Percentiles rank a stretch among this genome's conserved stretches.
Evolutionary conservation across 2,329 filamentous ascomycete species (phyloP).

Genomic region (Verticillium zaregamsianum): DNA sequence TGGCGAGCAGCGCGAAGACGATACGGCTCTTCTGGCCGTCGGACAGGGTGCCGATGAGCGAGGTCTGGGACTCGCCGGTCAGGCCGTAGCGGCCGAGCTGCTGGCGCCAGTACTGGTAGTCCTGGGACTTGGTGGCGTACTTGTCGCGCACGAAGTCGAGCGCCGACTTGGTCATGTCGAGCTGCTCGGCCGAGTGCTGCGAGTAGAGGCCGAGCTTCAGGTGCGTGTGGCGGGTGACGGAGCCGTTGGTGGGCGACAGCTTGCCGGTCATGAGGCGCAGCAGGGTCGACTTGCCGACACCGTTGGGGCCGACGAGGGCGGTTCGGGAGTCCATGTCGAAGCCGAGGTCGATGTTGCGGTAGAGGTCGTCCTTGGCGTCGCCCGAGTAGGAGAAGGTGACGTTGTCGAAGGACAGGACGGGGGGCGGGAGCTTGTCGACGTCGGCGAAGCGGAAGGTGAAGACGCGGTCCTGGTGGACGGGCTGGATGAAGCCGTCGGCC

Average conservation of each 20-base stretch:
- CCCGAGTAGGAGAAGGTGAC: conserved; percentile 98
- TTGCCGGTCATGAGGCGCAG: conserved; percentile 96
- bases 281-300: conserved; percentile 97
- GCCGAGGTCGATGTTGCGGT: conserved; percentile 95
- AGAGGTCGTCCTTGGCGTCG: conserved; percentile 82
- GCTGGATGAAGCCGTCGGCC: conserved; percentile 96
- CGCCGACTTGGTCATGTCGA: conserved; percentile 95
- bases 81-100: conserved; percentile 94
- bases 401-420: conserved; percentile 92
- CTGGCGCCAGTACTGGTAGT: conserved; percentile 99
- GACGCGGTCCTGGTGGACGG: conserved; percentile 76
- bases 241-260: conserved; percentile 77
- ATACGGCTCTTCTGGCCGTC: conserved; percentile 98
- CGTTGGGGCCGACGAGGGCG: conserved; percentile 94
- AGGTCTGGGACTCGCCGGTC: conserved; percentile 88
- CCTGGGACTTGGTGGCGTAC: conserved; percentile 83
- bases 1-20: conserved; percentile 92
- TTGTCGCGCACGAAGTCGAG: conserved; percentile 98
- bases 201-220: conserved; percentile 98
- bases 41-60: conserved; percentile 95
- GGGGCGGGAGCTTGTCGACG: conserved; percentile 97
- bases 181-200: conserved; percentile 97
- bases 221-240: conserved; percentile 90
- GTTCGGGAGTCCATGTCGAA: conserved; percentile 99
- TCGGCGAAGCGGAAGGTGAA: conserved; percentile 99